Base-by-base conservation (phyloP, 352 stramenopile genomes). In the Phytophthora cryptogea region DNA sequence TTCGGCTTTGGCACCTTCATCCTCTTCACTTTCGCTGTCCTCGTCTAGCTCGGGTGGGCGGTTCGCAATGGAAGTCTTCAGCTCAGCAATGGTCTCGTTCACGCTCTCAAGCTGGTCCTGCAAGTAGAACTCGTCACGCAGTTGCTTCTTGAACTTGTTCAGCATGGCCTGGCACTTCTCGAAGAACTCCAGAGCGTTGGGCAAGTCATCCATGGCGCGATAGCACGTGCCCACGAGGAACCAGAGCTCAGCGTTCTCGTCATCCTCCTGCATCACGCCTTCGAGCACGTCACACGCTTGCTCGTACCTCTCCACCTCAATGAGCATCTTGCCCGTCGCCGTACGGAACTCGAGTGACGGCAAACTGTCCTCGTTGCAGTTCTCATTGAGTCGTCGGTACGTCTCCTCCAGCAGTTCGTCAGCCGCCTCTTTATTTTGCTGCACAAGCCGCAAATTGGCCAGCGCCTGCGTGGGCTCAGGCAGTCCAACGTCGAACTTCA, bases 381-480 rank as follows among this genome's bases (percentile, higher is more conserved):
- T 78, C 52, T 86, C 85, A 54, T 88, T 88, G 36, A 98, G 84
- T 50, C 94, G 87, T 43, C 88, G 83, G 66, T 94, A 97, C 11
- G 92, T 96, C 72, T 97, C 86, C 43, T 98, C 72, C 49, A 98
- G 85, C 55, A 92, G 89, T n/a, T 69, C 61, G 28, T 92, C 68
- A 37, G 95, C 95, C 32, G 98, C 96, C 16, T 92, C 72, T 53
- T 88, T 90, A 66, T 90, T 86, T 61, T 92, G 76, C 81, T 99
- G 96, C 49, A 91, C 97, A 11, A 99, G 78, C 5, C 94, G 86
- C 31, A 99, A 71, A 74, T 97, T 98, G 16, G 95, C 94, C 64
- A 98, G 85, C 41, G 95, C 95, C 82, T 99, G 96, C 26, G 94
- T 90, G 33, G 94, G 92, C 76, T 99, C 95, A 1, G 94, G 90